These are phyloP conservation scores for Saccharomyces hybrid DNA, from an alignment of 1,139 yeast genomes.

Conservation along the genomic window DNA sequence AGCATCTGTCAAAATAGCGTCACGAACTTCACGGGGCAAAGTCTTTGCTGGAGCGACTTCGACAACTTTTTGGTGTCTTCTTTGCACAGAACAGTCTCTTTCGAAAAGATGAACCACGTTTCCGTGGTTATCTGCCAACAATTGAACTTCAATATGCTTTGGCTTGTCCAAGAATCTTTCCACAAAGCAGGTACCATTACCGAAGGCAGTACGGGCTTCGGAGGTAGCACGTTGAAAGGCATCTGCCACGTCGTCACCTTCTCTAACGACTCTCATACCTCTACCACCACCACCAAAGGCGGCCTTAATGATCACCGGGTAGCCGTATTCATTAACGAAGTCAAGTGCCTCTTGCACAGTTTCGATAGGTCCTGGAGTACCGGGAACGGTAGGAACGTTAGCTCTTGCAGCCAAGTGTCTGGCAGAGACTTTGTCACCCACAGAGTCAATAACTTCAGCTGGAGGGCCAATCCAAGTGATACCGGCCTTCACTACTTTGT, in stretches of 20 bases:
- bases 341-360: slow-evolving; percentile 65
- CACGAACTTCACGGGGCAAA: slow-evolving; percentile 71
- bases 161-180: slow-evolving; percentile 94
- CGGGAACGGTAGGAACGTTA: slow-evolving; percentile 92
- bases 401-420: slow-evolving; percentile 76
- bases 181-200: slow-evolving; percentile 96
- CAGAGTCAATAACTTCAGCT: slow-evolving; percentile 82
- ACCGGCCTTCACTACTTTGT: slow-evolving; percentile 83
- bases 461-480: slow-evolving; percentile 97
- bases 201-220: slow-evolving; percentile 91
- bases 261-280: slow-evolving; percentile 98
- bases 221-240: slow-evolving; percentile 92
- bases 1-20: slow-evolving; percentile 89
- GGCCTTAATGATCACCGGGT: slow-evolving; percentile 95
- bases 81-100: slow-evolving; percentile 98
- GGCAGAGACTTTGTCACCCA: slow-evolving; percentile 96
- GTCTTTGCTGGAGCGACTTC: slow-evolving; percentile 99
- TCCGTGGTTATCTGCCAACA: slow-evolving; percentile 89
- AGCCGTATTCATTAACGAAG: slow-evolving; percentile 80
- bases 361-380: slow-evolving; percentile 96
- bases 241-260: slow-evolving; percentile 87
- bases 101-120: slow-evolving; percentile 93
- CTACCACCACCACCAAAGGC: slow-evolving; percentile 99
- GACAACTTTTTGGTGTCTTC: slow-evolving; percentile 98
- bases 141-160: slow-evolving; percentile 96